Conservation (phyloP, 805 yeast species). For the Spathaspora hagerdaliae region DNA sequence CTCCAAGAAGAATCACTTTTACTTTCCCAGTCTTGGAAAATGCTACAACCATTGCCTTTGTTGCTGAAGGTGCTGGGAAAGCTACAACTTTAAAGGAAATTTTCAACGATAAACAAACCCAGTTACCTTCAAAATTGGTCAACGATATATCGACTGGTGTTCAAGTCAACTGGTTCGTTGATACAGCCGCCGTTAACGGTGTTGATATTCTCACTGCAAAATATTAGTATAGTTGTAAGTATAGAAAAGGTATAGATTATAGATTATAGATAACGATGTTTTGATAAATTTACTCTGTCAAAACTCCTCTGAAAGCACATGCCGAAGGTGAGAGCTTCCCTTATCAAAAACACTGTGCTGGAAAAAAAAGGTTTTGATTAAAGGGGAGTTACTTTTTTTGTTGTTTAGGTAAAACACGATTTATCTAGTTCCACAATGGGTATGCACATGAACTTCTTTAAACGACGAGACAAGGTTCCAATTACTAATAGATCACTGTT, state of each 20-base stretch:
- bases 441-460: slow-evolving; percentile 6
- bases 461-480: neutral
- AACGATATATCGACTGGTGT: slow-evolving; percentile 45
- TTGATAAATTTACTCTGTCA: too few species aligned
- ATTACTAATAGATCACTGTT: neutral
- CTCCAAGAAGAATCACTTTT: slow-evolving; percentile 85
- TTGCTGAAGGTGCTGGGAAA: slow-evolving; percentile 87
- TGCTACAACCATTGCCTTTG: slow-evolving; percentile 63
- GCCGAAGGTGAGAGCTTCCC: too few species aligned
- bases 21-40: slow-evolving; percentile 70
- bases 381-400: too few species aligned
- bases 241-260: neutral
- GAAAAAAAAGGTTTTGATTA: too few species aligned
- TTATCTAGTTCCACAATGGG: slow-evolving; percentile 9
- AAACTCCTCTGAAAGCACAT: too few species aligned
- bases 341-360: too few species aligned
- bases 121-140: slow-evolving; percentile 73
- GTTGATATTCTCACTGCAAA: slow-evolving; percentile 43
- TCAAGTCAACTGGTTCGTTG: slow-evolving; percentile 79
- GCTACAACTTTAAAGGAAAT: slow-evolving; percentile 68
- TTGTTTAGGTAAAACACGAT: too few species aligned
- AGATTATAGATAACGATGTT: neutral
- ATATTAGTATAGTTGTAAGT: slow-evolving; percentile 18
- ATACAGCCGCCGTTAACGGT: slow-evolving; percentile 69
- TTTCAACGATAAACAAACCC: slow-evolving; percentile 46